Evolutionary conservation across 2,329 filamentous ascomycete species (phyloP).

Genomic region (Pseudogymnoascus verrucosus): DNA sequence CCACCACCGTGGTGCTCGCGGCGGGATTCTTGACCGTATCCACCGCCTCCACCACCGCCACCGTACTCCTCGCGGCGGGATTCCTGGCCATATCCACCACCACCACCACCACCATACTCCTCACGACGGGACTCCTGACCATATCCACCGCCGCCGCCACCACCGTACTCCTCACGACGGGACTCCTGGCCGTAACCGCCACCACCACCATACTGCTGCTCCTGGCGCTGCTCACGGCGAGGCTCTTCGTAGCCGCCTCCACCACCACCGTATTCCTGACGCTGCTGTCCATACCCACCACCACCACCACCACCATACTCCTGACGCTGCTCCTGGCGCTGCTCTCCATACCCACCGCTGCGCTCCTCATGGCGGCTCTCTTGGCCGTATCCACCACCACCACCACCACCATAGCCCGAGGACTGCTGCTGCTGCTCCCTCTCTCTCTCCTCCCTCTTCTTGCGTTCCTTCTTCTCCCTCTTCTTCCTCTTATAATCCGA

Average conservation of each 20-base stretch:
- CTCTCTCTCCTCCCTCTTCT: conserved; percentile 17
- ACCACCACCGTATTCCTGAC: no score
- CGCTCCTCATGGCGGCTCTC: conserved; percentile 3
- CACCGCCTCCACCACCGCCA: conserved; percentile 5
- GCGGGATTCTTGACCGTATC: neutral
- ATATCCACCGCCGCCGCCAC: conserved; percentile 14
- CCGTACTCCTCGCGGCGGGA: conserved; percentile 14
- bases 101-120: conserved; percentile 10
- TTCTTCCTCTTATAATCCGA: conserved; percentile 25
- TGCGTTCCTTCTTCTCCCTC: conserved; percentile 6
- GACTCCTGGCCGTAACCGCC: no score
- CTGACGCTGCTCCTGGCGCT: neutral
- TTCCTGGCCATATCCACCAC: conserved; percentile 1
- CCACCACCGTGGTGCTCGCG: neutral
- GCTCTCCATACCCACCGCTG: conserved; percentile 8
- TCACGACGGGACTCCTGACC: neutral
- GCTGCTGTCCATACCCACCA: neutral
- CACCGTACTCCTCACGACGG: no score
- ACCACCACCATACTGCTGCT: conserved; percentile 4
- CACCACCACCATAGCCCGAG: neutral
- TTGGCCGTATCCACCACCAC: conserved; percentile 13
- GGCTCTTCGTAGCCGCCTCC: no score
- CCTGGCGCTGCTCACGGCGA: neutral
- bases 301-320: conserved; percentile 11
- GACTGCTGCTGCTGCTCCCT: conserved; percentile 18